Evolutionary conservation across 371 early-diverging fungal species (phyloP).

Genomic region (Mortierella sp.): DNA sequence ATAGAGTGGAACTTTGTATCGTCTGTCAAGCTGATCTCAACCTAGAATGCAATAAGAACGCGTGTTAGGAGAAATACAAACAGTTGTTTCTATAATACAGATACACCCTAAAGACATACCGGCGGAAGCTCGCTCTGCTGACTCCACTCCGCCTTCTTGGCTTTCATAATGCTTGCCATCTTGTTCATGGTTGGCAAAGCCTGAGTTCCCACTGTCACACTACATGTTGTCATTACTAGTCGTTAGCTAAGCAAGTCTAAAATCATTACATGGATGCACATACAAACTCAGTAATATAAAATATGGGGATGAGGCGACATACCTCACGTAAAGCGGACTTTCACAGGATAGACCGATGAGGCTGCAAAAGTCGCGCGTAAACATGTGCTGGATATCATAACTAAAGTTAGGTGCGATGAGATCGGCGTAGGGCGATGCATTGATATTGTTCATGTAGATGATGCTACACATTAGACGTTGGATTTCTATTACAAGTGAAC

Average conservation of each 20-base stretch:
- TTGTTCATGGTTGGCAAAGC: constrained; percentile 94
- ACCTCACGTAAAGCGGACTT: constrained; percentile 85
- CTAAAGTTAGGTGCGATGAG: constrained; percentile 63
- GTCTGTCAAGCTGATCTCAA: constrained; percentile 88
- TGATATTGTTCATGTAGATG: constrained; percentile 62
- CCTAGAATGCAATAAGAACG: constrained; percentile 34
- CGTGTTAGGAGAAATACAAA: background rate
- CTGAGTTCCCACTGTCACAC: constrained; percentile 87
- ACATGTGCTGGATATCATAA: constrained; percentile 78
- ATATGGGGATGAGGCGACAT: constrained; percentile 15
- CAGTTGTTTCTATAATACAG: background rate
- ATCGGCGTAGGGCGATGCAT: constrained; percentile 77
- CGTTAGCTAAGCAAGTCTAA: background rate
- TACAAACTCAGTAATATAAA: too few relatives aligned
- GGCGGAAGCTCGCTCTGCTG: constrained; percentile 92
- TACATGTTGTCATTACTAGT: constrained; percentile 17
- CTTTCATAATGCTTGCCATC: constrained; percentile 87
- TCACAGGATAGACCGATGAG: constrained; percentile 82
- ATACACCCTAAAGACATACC: constrained; percentile 54
- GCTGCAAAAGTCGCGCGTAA: constrained; percentile 91
- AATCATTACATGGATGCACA: background rate
- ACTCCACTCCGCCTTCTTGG: constrained; percentile 90
- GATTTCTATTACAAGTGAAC: constrained; percentile 73
- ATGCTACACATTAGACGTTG: constrained; percentile 77
- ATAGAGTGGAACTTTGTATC: constrained; percentile 92